These are phyloP conservation scores for Thozetella sp. DNA, from an alignment of 495 filamentous ascomycete species.

Conservation along the genomic window DNA sequence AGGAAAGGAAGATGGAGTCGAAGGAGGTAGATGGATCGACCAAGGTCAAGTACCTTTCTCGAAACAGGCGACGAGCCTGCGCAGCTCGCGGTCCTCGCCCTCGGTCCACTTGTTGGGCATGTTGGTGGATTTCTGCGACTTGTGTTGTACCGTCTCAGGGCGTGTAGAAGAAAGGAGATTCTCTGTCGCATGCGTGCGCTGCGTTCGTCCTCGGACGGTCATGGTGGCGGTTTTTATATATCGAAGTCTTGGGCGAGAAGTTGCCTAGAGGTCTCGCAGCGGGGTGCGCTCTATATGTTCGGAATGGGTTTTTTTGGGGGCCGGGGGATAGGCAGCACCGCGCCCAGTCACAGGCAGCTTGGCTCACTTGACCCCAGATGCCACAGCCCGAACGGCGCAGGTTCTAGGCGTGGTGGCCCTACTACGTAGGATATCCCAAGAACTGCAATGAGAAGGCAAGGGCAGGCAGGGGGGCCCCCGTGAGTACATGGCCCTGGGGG, in stretches of 20 bases:
- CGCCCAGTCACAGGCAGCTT: background rate
- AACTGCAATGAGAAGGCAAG: no score
- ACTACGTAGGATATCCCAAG: no score
- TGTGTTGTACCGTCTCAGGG: no score
- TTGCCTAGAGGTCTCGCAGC: background rate
- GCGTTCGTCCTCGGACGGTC: no score
- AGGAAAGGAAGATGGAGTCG: background rate
- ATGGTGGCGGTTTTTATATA: background rate
- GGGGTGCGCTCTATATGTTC: background rate
- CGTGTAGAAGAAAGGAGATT: no score
- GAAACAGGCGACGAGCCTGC: background rate
- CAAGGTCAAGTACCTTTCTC: background rate
- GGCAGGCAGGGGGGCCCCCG: background rate
- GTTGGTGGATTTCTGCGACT: background rate
- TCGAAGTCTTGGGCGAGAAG: background rate
- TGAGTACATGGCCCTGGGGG: background rate
- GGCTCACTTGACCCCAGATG: background rate
- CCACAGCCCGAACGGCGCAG: background rate
- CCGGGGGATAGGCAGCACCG: background rate
- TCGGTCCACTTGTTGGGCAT: conserved; percentile 2
- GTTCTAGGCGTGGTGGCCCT: no score
- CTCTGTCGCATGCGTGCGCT: background rate
- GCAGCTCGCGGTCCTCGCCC: background rate
- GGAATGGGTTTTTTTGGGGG: background rate
- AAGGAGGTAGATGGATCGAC: background rate